Evolutionary conservation across 73 alveolate species (phyloP).

Genomic region (Tetrahymena elliotti): DNA sequence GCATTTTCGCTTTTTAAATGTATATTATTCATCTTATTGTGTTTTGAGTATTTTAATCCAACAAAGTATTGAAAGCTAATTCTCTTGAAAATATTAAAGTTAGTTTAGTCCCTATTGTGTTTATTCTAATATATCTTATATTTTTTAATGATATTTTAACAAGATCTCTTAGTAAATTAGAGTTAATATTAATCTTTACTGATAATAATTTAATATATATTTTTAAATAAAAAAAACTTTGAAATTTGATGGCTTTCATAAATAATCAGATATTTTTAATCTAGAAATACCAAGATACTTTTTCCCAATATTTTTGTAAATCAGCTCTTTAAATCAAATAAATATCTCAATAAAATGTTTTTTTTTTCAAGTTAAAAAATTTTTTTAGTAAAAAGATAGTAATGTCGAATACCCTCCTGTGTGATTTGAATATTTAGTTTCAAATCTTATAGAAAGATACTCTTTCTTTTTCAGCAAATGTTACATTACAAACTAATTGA

Average conservation of each 20-base stretch:
- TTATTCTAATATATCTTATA: not conserved
- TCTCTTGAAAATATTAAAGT: too few species aligned
- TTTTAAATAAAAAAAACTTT: not conserved
- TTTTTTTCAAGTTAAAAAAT: too few species aligned
- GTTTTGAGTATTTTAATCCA: not conserved
- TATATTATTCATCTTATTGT: not conserved
- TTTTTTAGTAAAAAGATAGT: too few species aligned
- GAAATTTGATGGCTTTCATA: not conserved
- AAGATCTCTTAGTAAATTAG: not conserved
- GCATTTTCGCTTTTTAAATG: not conserved
- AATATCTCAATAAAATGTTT: too few species aligned
- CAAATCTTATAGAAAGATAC: not conserved
- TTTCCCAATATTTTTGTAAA: not conserved
- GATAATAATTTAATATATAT: not conserved
- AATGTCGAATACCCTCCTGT: not conserved
- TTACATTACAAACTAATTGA: not conserved
- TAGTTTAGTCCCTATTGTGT: not conserved
- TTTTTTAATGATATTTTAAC: not conserved
- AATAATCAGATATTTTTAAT: not conserved
- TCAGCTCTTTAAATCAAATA: too few species aligned
- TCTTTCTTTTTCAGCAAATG: not conserved
- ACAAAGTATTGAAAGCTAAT: not conserved
- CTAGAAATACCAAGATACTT: not conserved
- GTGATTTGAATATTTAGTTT: not conserved
- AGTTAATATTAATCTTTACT: not conserved